Evolutionary conservation across 306 rosid genomes (phyloP).

Genomic region (Quercus rubra): DNA sequence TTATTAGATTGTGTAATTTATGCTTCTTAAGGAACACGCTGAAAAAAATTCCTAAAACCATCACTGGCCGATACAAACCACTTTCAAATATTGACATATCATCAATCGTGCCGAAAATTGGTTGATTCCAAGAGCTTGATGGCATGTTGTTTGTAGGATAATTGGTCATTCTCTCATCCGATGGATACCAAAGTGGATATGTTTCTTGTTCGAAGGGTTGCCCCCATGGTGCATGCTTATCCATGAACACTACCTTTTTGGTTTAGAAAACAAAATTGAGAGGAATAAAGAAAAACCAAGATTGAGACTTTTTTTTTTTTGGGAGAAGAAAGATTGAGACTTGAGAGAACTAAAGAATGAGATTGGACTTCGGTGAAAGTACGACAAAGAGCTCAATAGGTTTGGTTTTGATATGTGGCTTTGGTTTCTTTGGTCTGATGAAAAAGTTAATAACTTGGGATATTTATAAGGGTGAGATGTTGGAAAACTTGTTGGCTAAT

Average conservation of each 20-base stretch:
- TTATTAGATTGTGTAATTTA: no score
- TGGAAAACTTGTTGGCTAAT: background rate
- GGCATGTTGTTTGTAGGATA: background rate
- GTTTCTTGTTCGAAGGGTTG: background rate
- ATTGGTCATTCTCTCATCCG: background rate
- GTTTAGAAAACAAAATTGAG: no score
- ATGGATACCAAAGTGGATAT: background rate
- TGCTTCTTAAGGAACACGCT: no score
- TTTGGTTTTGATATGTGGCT: no score
- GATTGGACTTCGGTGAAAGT: background rate
- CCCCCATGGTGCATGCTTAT: background rate
- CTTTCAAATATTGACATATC: constrained; percentile 24
- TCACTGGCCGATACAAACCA: constrained; percentile 4
- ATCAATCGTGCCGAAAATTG: background rate
- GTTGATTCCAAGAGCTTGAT: background rate
- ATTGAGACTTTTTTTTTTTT: background rate
- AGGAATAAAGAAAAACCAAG: no score
- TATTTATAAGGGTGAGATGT: background rate
- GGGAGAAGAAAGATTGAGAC: background rate
- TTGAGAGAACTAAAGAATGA: background rate
- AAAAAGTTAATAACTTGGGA: background rate
- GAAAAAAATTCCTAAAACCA: no score
- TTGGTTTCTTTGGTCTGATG: no score
- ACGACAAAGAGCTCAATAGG: no score
- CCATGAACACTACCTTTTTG: background rate